These are phyloP conservation scores for Annulohypoxylon bovei DNA, from an alignment of 495 filamentous ascomycete species.

Conservation along the genomic window DNA sequence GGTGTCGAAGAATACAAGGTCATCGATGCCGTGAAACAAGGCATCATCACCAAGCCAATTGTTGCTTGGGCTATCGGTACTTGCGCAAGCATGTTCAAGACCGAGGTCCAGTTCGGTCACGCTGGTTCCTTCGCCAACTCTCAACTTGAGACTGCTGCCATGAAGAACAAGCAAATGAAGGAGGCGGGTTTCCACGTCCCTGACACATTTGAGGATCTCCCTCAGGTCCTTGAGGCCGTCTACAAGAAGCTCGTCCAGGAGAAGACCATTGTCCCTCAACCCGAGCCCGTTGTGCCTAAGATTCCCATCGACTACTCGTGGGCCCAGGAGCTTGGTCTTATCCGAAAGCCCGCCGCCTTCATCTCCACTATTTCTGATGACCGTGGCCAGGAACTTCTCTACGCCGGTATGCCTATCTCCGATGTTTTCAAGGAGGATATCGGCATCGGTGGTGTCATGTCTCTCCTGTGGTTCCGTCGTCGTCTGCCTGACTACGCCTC, in stretches of 20 bases:
- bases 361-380: conserved; percentile 99
- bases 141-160: conserved; percentile 93
- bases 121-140: conserved; percentile 99
- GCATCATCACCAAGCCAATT: conserved; percentile 95
- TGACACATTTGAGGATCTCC: conserved; percentile 96
- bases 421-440: conserved; percentile 99
- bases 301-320: conserved; percentile 99
- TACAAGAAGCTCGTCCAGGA: conserved; percentile 86
- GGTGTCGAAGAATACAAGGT: conserved; percentile 99
- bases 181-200: conserved; percentile 95
- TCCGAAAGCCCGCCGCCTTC: conserved; percentile 99
- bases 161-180: conserved; percentile 96
- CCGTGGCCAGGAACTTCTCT: conserved; percentile 98
- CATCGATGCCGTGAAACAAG: conserved; percentile 95
- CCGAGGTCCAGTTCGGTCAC: conserved; percentile 99
- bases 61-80: conserved; percentile 99
- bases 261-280: conserved; percentile 82
- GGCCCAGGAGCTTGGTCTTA: conserved; percentile 98
- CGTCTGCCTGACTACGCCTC: conserved; percentile 94
- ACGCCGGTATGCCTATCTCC: conserved; percentile 98
- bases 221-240: conserved; percentile 74
- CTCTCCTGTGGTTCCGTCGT: conserved; percentile 98
- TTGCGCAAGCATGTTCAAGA: conserved; percentile 99
- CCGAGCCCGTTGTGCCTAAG: conserved; percentile 95
- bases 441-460: conserved; percentile 99